phyloP scores from a whole-genome alignment of 768 basidiomycete species.

The Tricholoma hemisulphureum region DNA sequence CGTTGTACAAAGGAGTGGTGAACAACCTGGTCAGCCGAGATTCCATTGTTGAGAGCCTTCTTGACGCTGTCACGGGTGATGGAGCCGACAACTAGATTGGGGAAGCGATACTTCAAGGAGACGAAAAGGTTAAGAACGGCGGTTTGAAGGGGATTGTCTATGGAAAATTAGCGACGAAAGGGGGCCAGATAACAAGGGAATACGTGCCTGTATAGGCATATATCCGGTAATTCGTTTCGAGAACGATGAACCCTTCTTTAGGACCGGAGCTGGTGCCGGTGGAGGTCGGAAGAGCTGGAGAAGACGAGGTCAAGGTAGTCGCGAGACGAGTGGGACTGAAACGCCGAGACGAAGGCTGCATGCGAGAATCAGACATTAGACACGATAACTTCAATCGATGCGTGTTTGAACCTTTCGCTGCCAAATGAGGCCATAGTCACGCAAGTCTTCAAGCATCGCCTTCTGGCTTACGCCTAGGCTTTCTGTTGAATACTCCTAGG shows the following conservation, averaged over 20 bases:
- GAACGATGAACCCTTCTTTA: slow-evolving; percentile 86
- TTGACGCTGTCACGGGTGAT: slow-evolving; percentile 95
- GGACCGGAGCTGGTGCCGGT: slow-evolving; percentile 55
- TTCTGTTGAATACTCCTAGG: slow-evolving; percentile 86
- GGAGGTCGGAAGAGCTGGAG: slow-evolving; percentile 72
- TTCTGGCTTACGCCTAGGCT: slow-evolving; percentile 74
- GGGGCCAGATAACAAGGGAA: slow-evolving; percentile 17
- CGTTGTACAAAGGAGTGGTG: slow-evolving; percentile 15
- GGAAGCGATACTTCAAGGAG: slow-evolving; percentile 89
- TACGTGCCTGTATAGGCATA: slow-evolving; percentile 96
- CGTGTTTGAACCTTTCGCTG: slow-evolving; percentile 60
- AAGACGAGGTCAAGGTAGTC: slow-evolving; percentile 90
- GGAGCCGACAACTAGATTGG: slow-evolving; percentile 94
- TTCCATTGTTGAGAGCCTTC: slow-evolving; percentile 90
- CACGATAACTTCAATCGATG: slow-evolving; percentile 18
- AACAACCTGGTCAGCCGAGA: slow-evolving; percentile 90
- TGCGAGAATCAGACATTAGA: slow-evolving; percentile 8
- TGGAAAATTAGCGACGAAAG: slow-evolving; percentile 15
- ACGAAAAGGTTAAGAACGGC: slow-evolving; percentile 95
- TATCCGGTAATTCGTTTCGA: slow-evolving; percentile 97
- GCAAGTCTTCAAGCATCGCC: slow-evolving; percentile 87
- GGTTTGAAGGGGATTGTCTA: slow-evolving; percentile 94
- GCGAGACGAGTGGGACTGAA: slow-evolving; percentile 95
- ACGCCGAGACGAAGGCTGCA: slow-evolving; percentile 66
- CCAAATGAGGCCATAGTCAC: slow-evolving; percentile 94